Base-by-base conservation (phyloP, 2,329 filamentous ascomycete genomes). In the Reticulascus tulasneorum region DNA sequence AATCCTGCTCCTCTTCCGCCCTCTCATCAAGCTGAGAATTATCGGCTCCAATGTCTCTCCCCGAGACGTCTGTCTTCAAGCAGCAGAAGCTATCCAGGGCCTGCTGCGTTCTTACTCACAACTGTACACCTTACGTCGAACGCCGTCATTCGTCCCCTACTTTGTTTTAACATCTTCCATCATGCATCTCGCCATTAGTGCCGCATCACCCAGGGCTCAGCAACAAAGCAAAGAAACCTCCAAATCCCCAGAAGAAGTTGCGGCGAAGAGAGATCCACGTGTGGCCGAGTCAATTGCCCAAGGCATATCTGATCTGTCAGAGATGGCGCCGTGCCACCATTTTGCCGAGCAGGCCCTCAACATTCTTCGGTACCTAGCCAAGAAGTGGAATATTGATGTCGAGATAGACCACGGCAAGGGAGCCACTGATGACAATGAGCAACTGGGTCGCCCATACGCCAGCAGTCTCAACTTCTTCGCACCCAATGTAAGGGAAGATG, bases 1-100 rank as follows among this genome's bases (percentile, higher is more conserved):
- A 20, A 81, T 82, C n/a, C 58, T 84, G 0, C 72, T 86, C n/a
- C 71, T 89, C 2, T 88, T 88, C 53, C 72, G 84, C 7, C 84
- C 84, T 0, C 68, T 88, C 23, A 80, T 86, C 51, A 85, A 77
- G 44, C 52, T 79, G 7, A 65, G 66, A 9, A 77, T 85, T 48
- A 71, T 82, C 30, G 75, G 77, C 8, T 84, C 79, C 7, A 72
- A 74, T 33, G 65, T 86, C 3, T 67, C 69, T 5, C 82, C 83
- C 7, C 72, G 75, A 24, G 79, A 84, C 43, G 75, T 84, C 12
- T 86, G 82, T 56, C 70, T 70, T 3, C 74, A 79, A 46, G 75
- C 75, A 2, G 75, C 75, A 20, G 73, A 78, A 41, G 75, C 75
- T 19, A 79, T 79, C 13, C 73, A 77, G 43, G 67, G 70, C 2